These are phyloP conservation scores for Pinus tabuliformis DNA, from an alignment of 75 land plant species.

Conservation along the genomic window DNA sequence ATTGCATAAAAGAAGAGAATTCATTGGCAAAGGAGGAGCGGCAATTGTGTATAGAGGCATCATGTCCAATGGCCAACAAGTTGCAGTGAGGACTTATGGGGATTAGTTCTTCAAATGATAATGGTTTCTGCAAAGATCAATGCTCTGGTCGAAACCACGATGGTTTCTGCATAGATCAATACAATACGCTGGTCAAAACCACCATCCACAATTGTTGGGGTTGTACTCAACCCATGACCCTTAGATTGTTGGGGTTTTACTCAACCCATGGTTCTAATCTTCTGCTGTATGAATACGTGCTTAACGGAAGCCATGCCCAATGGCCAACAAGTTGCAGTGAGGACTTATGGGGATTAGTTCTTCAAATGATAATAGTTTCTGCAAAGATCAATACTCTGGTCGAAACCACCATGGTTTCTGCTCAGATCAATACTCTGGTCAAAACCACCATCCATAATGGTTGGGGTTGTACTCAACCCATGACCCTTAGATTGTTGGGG, in stretches of 20 bases:
- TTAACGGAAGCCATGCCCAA: slow-evolving; percentile 29
- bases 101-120: slow-evolving; percentile 16
- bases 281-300: slow-evolving; percentile 20
- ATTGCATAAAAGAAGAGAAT: slow-evolving; percentile 45
- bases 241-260: slow-evolving; percentile 1
- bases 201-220: slow-evolving; percentile 37
- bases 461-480: slow-evolving; percentile 45
- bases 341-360: slow-evolving; percentile 11
- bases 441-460: slow-evolving; percentile 33
- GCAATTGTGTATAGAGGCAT: slow-evolving; percentile 41
- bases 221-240: slow-evolving; percentile 39
- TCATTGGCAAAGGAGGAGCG: slow-evolving; percentile 51
- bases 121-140: slow-evolving; percentile 27
- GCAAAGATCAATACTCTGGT: slow-evolving; percentile 34
- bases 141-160: slow-evolving; percentile 36
- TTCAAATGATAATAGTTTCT: slow-evolving; percentile 23
- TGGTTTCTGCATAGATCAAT: slow-evolving; percentile 27
- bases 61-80: slow-evolving; percentile 35
- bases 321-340: slow-evolving; percentile 41
- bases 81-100: slow-evolving; percentile 30
- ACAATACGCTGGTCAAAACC: slow-evolving; percentile 27
- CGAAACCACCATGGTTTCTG: slow-evolving; percentile 31
- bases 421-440: slow-evolving; percentile 23
- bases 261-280: slow-evolving; percentile 7
- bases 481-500: slow-evolving; percentile 18